phyloP scores from a whole-genome alignment of 1,139 yeast species.

The Scheffersomyces illinoinensis region DNA sequence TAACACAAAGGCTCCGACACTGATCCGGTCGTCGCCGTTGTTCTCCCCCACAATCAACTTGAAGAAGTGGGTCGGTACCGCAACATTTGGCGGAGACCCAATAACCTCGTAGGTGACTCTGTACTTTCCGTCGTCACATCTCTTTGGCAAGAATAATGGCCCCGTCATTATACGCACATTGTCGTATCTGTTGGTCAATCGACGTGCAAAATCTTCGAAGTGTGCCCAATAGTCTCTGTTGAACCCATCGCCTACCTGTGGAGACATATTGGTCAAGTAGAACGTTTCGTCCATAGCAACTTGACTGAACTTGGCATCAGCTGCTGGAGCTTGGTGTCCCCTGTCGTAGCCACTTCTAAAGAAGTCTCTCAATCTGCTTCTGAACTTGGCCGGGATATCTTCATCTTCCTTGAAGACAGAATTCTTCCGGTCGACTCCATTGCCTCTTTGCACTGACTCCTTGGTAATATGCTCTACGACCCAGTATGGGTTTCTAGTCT shows the following conservation, averaged over 20 bases:
- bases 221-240: slow-evolving; percentile 98
- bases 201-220: slow-evolving; percentile 84
- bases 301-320: slow-evolving; percentile 90
- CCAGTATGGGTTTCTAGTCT: slow-evolving; percentile 87
- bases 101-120: slow-evolving; percentile 87
- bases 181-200: slow-evolving; percentile 66
- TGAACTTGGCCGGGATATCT: slow-evolving; percentile 70
- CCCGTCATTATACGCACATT: slow-evolving; percentile 90
- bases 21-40: slow-evolving; percentile 48
- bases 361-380: slow-evolving; percentile 78
- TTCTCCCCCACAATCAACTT: slow-evolving; percentile 84
- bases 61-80: slow-evolving; percentile 97
- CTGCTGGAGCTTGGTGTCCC: slow-evolving; percentile 98
- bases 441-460: slow-evolving; percentile 53
- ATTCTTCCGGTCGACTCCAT: slow-evolving; percentile 71
- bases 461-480: slow-evolving; percentile 85
- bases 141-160: slow-evolving; percentile 84
- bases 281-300: slow-evolving; percentile 95
- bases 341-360: slow-evolving; percentile 95
- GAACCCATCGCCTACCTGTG: slow-evolving; percentile 97
- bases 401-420: slow-evolving; percentile 89
- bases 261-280: slow-evolving; percentile 84
- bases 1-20: slow-evolving; percentile 89
- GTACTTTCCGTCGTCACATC: slow-evolving; percentile 72
- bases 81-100: slow-evolving; percentile 95